Base-by-base conservation (phyloP, 495 filamentous ascomycete species). In the Podospora anserina region DNA sequence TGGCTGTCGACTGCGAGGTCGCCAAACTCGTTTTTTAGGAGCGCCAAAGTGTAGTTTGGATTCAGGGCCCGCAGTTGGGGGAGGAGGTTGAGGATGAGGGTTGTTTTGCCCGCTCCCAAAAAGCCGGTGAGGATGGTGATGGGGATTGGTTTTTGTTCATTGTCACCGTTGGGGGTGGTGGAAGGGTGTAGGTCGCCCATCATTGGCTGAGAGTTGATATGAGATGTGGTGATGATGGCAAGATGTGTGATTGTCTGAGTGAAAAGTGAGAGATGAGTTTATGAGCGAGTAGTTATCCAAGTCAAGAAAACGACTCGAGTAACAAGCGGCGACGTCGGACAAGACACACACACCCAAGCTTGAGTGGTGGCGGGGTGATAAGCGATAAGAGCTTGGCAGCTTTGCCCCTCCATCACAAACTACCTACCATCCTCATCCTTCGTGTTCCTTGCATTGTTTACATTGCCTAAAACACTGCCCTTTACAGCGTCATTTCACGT, bases 21-120 rank as follows among this genome's bases (percentile, higher is more conserved):
- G 74, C 95, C 95, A 78, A 97, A 97, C 80, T 99, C 95, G 79
- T 99, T 99, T 79, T 99, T 99, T 23, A 99, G 84, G 23, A 99
- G 88, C n/a, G 94, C 94, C 64, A 99, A 88, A 3, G 87, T 88
- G 86, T 97, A 97, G 69, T 76, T 78, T 7, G 85, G 84, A 71
- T 85, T 86, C 27, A 79, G 73, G 61, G 80, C 76, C 26, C 88
- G 92, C 4, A 97, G 88, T 81, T 97, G 93, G 0, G 92, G 92
- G 76, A 97, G 82, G 53, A 97, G 88, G 78, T 94, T 92, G 54
- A 97, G 88, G 69, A 97, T 90, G 55, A 97, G 84, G 9, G 95
- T 97, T 2, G 94, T 97, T 80, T 97, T 97, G 61, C 94, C 94
- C 9, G 92, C 93, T 70, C 94, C 95, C 0, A 97, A 85, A 80